Conservation (phyloP, 83 land plant genomes). For the Picea abies region DNA sequence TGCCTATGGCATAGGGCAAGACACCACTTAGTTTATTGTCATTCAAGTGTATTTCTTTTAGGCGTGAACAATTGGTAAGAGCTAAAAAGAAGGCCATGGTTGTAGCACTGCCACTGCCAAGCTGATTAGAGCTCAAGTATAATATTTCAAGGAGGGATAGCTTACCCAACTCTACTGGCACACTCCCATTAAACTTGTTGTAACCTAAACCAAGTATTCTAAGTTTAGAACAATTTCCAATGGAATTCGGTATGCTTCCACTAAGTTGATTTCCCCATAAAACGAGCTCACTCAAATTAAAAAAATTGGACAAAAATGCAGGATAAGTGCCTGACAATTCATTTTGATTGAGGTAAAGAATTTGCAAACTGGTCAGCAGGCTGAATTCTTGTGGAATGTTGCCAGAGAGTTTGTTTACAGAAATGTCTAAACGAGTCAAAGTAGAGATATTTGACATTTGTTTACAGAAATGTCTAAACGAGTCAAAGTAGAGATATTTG, state of each 20-base stretch:
- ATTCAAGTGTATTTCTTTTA: conserved; percentile 55
- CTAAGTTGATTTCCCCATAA: conserved; percentile 53
- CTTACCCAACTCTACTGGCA: conserved; percentile 12
- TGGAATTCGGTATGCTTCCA: conserved; percentile 35
- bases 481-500: conserved; percentile 50
- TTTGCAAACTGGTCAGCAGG: conserved; percentile 41
- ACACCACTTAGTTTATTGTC: conserved; percentile 60
- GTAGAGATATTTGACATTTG: conserved; percentile 57
- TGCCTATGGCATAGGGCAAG: conserved; percentile 55
- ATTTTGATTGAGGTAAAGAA: conserved; percentile 56
- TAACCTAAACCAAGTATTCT: too few relatives aligned
- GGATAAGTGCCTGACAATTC: conserved; percentile 60
- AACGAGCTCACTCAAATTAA: conserved; percentile 34
- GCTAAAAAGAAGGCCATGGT: conserved; percentile 49
- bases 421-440: conserved; percentile 46
- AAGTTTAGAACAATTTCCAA: too few relatives aligned
- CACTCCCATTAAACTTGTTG: too few relatives aligned
- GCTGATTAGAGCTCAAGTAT: conserved; percentile 44
- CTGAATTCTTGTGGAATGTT: conserved; percentile 52
- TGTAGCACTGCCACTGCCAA: conserved; percentile 41
- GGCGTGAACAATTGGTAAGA: conserved; percentile 34
- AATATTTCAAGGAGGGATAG: conserved; percentile 46
- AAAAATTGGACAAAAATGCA: conserved; percentile 51
- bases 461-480: conserved; percentile 57
- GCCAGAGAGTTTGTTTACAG: conserved; percentile 50